phyloP scores from a whole-genome alignment of 1,139 yeast species.

The Candida smagusa region DNA sequence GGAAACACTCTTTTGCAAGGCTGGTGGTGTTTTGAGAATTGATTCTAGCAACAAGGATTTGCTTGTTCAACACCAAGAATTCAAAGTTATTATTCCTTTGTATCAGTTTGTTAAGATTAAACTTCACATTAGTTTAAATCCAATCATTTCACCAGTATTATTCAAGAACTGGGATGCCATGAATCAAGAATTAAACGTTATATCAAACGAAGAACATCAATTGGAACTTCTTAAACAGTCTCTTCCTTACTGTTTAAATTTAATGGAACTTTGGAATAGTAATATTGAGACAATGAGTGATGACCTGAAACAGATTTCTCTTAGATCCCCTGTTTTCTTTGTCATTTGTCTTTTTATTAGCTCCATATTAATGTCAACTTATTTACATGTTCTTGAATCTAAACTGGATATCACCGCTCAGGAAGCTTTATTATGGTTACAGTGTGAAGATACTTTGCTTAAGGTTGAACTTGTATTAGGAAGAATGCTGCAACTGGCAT shows the following conservation, averaged over 20 bases:
- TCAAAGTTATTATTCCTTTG: conserved; percentile 63
- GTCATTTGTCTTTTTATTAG: conserved; percentile 66
- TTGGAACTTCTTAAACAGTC: conserved; percentile 56
- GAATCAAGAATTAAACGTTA: conserved; percentile 47
- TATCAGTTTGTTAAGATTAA: conserved; percentile 62
- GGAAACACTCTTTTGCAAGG: conserved; percentile 59
- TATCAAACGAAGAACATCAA: conserved; percentile 39
- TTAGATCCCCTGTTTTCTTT: conserved; percentile 72
- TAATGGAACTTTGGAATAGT: conserved; percentile 66
- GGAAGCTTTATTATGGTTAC: conserved; percentile 41
- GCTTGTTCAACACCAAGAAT: conserved; percentile 50
- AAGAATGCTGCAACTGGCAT: conserved; percentile 30
- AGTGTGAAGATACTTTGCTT: conserved; percentile 48
- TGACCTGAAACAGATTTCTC: conserved; percentile 61
- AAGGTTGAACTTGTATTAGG: conserved; percentile 55
- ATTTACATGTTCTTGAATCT: conserved; percentile 52
- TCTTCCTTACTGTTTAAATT: conserved; percentile 53
- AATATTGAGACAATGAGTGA: conserved; percentile 60
- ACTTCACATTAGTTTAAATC: conserved; percentile 55
- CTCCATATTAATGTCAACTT: conserved; percentile 58
- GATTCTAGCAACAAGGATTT: conserved; percentile 49
- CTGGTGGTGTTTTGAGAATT: conserved; percentile 58
- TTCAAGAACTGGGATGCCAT: conserved; percentile 61
- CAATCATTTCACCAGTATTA: conserved; percentile 56
- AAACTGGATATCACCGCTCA: conserved; percentile 22